These are phyloP conservation scores for Russula dissimulans DNA, from an alignment of 768 basidiomycete genomes.

Conservation along the genomic window DNA sequence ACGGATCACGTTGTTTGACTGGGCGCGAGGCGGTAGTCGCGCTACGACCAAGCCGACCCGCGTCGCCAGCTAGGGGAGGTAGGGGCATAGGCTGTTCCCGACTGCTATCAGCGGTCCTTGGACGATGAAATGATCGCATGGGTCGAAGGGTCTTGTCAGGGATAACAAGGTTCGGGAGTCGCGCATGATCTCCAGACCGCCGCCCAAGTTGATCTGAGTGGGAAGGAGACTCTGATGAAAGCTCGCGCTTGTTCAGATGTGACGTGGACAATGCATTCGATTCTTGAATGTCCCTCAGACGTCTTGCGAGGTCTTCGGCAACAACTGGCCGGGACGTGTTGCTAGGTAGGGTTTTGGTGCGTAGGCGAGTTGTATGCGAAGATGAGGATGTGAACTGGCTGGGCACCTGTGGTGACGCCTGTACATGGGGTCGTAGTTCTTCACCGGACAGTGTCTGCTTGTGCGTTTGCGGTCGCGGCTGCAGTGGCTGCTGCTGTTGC, in stretches of 20 bases:
- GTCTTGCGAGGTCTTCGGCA: conserved; percentile 18
- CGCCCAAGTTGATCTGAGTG: conserved; percentile 14
- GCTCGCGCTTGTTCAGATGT: background rate
- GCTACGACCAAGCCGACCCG: conserved; percentile 7
- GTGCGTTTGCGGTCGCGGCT: background rate
- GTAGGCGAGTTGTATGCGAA: conserved; percentile 2
- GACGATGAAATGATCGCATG: conserved; percentile 55
- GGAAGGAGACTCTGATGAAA: background rate
- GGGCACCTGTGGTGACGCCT: background rate
- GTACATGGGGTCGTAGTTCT: background rate
- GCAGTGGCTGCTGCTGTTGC: background rate
- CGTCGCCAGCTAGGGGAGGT: background rate
- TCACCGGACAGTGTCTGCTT: background rate
- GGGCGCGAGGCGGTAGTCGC: conserved; percentile 24
- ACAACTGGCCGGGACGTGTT: conserved; percentile 8
- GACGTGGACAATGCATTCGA: background rate
- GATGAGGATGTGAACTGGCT: background rate
- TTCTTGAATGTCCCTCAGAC: conserved; percentile 13
- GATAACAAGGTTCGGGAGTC: conserved; percentile 10
- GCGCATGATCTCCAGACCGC: conserved; percentile 21
- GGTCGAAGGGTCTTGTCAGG: conserved; percentile 33
- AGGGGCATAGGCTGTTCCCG: background rate
- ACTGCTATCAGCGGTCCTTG: conserved; percentile 28
- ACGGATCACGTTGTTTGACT: conserved; percentile 25
- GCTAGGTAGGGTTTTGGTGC: conserved; percentile 17